Conservation (phyloP, 1,284 basidiomycete species). For the Sporisorium scitamineum region DNA sequence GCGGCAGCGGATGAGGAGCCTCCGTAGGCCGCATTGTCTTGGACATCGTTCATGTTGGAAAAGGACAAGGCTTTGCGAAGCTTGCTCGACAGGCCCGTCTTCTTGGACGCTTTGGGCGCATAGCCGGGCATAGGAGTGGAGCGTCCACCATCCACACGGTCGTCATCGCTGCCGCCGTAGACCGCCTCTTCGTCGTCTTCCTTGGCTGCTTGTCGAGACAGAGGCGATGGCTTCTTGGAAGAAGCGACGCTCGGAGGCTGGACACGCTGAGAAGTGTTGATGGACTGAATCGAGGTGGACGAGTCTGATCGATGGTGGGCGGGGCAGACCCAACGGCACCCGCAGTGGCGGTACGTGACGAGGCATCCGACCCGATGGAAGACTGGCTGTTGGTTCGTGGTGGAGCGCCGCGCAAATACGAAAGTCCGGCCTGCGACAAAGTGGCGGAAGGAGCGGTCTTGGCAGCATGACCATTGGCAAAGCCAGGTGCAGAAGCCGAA, state of each 20-base stretch:
- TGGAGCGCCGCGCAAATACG: constrained; percentile 42
- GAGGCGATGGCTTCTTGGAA: constrained; percentile 60
- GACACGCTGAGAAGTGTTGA: constrained; percentile 29
- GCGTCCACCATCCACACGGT: constrained; percentile 49
- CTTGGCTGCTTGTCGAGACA: constrained; percentile 52
- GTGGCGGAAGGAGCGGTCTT: constrained; percentile 18
- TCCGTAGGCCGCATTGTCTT: constrained; percentile 15
- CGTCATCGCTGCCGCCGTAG: constrained; percentile 62
- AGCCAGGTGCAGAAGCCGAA: constrained; percentile 27
- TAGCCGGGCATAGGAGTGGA: constrained; percentile 55
- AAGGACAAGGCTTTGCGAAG: constrained; percentile 63
- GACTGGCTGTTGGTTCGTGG: constrained; percentile 50
- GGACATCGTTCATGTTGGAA: constrained; percentile 58
- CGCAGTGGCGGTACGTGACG: constrained; percentile 25
- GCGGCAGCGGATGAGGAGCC: constrained; percentile 14
- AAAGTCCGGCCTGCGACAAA: constrained; percentile 40
- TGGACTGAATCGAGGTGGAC: constrained; percentile 33
- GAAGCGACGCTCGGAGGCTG: constrained; percentile 24
- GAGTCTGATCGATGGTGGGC: constrained; percentile 40
- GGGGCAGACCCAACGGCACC: background rate
- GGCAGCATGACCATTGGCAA: constrained; percentile 7
- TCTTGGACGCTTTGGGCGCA: constrained; percentile 47
- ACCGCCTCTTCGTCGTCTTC: constrained; percentile 57
- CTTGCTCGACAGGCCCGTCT: constrained; percentile 60
- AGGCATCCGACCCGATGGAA: constrained; percentile 33